Evolutionary conservation across 768 basidiomycete species (phyloP), one percentile per base, ranked within the genome.

Genomic region (Antrodiella citrinella): DNA sequence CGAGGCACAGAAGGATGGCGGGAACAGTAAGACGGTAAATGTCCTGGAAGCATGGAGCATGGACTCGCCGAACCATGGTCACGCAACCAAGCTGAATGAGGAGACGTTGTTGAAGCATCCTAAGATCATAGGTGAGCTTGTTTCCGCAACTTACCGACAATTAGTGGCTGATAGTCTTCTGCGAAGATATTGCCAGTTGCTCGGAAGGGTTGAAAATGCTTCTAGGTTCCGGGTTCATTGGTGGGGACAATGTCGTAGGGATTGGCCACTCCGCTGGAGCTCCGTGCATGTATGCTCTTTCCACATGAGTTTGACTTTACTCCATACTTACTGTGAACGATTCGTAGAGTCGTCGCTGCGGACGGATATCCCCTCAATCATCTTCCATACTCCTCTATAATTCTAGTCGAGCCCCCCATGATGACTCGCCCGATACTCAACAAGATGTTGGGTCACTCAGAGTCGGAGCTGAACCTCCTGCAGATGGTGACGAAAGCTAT

Each of bases 1-100:
- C 57, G 39, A 56, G 2, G 50, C 61, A 4, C 67, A 70, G 21
- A 43, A 52, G 4, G 60, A 38, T 60, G 55, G 19, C 44, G 38
- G n/a, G 49, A 56, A 3, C 26, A 48, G 10, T 35, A 11, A n/a
- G n/a, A 7, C 15, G 30, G 30, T 35, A 13, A 35, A 57, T 13
- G 57, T 78, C 19, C 66, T 69, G 2, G 76, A 78, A 52, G 73
- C 70, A 1, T 77, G 75, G 73, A 62, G 72, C 0, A 70, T 78
- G 47, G 77, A 79, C 57, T 73, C 72, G 69, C 74, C 72, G 49
- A 76, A 66, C 22, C 73, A 76, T 45, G 76, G 77, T 18, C 73
- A 76, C 41, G 67, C 75, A 5, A 75, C 72, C 12, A 53, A 74
- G 0, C 54, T 76, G 22, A 79, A 79, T 54, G 59, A 55, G 5